phyloP scores from a whole-genome alignment of 1,139 yeast genomes.

The Pichia sp. region DNA sequence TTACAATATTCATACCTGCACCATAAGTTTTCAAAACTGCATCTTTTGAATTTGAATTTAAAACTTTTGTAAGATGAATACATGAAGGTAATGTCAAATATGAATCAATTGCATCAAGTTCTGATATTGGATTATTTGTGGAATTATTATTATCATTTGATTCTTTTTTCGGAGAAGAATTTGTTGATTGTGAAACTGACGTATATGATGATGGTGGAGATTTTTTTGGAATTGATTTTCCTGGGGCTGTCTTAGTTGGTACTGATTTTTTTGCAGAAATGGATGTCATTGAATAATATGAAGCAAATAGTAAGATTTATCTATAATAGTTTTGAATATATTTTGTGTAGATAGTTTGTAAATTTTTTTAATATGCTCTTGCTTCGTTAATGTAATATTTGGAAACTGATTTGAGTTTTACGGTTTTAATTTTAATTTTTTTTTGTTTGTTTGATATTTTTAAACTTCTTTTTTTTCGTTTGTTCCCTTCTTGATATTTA shows the following conservation, averaged over 20 bases:
- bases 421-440: too few relatives aligned
- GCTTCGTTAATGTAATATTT: too few relatives aligned
- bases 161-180: slow-evolving; percentile 1
- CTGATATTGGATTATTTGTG: neutral
- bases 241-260: slow-evolving; percentile 11
- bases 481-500: too few relatives aligned
- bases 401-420: too few relatives aligned
- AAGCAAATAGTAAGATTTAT: neutral
- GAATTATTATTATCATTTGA: neutral
- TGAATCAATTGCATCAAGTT: neutral
- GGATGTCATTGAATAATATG: neutral
- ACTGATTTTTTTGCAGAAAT: slow-evolving; percentile 1
- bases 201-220: neutral
- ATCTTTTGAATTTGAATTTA: slow-evolving; percentile 48
- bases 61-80: slow-evolving; percentile 47
- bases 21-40: slow-evolving; percentile 53
- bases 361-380: too few relatives aligned
- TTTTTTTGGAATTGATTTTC: slow-evolving; percentile 8
- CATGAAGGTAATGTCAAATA: slow-evolving; percentile 39
- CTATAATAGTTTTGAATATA: too few relatives aligned
- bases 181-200: neutral
- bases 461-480: too few relatives aligned
- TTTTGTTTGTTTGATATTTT: too few relatives aligned
- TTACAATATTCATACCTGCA: slow-evolving; percentile 48
- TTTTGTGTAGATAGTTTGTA: too few relatives aligned